phyloP scores from a whole-genome alignment of 2,329 filamentous ascomycete species.

The Fusarium xylarioides region DNA sequence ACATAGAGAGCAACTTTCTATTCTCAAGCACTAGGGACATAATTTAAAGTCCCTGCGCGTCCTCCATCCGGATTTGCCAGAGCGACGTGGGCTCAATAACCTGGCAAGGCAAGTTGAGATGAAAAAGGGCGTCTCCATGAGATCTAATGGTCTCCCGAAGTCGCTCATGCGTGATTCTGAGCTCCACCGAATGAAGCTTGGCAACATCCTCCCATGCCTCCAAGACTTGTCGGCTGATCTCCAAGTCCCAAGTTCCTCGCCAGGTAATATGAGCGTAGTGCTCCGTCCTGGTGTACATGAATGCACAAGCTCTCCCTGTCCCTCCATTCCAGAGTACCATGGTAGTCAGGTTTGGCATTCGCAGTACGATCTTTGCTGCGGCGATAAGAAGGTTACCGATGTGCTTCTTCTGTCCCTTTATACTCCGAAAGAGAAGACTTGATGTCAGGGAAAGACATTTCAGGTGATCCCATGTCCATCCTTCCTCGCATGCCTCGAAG shows the following conservation, averaged over 20 bases:
- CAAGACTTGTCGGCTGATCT: background rate
- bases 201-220: background rate
- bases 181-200: background rate
- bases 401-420: no score
- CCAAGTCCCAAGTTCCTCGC: background rate
- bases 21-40: background rate
- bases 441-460: background rate
- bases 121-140: slow-evolving; percentile 18
- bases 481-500: background rate
- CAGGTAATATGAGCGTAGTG: background rate
- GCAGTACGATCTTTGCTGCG: background rate
- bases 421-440: background rate
- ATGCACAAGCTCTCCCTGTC: background rate
- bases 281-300: background rate
- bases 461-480: background rate
- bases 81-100: slow-evolving; percentile 7
- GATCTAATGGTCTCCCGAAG: background rate
- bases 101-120: slow-evolving; percentile 5
- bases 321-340: slow-evolving; percentile 1
- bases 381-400: background rate
- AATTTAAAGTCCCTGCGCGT: background rate
- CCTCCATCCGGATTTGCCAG: slow-evolving; percentile 4
- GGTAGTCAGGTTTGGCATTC: background rate
- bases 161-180: background rate
- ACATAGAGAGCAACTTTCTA: background rate